Base-by-base conservation (phyloP, 371 early-diverging fungal species). In the Mortierella sp. region DNA sequence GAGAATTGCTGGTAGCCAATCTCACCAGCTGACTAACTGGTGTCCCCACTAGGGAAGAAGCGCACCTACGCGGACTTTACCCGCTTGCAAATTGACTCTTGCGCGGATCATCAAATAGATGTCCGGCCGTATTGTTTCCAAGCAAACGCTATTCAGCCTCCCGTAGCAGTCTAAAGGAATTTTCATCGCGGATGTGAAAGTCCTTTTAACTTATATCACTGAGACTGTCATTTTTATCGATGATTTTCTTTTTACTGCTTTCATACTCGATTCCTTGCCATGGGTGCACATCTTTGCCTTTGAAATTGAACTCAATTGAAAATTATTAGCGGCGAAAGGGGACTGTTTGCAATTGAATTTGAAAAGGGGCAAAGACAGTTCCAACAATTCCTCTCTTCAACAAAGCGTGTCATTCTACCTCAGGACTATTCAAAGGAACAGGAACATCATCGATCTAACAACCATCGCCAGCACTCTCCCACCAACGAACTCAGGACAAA, bases 91-190 rank as follows among this genome's bases (percentile, higher is more conserved):
- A 58, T 61, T 52, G 14, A 50, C 45, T 71, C 64, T 71, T 61
- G 63, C 68, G n/a, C 64, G 74, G 81, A 81, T 81, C 81, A 74
- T 41, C 10, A 26, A 43, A 44, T 64, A 10, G 47, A 63, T 13
- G 76, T 71, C 76, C 66, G 70, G 70, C 67, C 81, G 81, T 77
- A 64, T 40, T 74, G 81, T 81, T 81, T 81, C 77, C 81, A 81
- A 81, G 81, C 81, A 81, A 81, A 81, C 81, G 81, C 77, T 77
- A 81, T 77, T 81, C 81, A 73, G 77, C 81, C 81, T 44, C 47
- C 81, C 81, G 70, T 64, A 70, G 77, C 77, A 77, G 81, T 64
- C 77, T 64, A 41, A 61, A 31, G 43, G 34, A 39, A 66, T 4
- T 7, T 53, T 14, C 34, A 34, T 31, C 37, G 61, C 50, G 24